A percentile compares a stretch with the other conserved stretches of the same genome.
phyloP scores from a whole-genome alignment of 1,139 yeast genomes.

The Zhuliangozyma parablackwelliae region DNA sequence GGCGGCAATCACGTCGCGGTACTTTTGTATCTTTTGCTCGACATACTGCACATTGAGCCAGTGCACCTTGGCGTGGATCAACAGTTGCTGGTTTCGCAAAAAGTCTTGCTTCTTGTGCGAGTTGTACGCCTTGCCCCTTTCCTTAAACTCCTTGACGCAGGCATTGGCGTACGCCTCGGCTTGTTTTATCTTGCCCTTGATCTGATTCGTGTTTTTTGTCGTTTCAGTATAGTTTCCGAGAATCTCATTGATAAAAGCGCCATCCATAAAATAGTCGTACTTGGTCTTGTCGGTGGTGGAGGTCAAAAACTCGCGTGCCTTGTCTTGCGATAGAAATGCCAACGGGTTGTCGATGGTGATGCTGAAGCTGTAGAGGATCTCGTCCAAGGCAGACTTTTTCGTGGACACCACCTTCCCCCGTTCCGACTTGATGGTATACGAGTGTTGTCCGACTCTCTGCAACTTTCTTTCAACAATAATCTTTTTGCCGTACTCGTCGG shows the following conservation, averaged over 20 bases:
- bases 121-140: conserved; percentile 30
- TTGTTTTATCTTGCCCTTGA: conserved; percentile 35
- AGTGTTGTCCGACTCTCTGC: conserved; percentile 43
- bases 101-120: conserved; percentile 40
- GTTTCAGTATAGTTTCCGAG: conserved; percentile 45
- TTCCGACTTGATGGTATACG: conserved; percentile 52
- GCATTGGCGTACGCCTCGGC: conserved; percentile 23
- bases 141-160: conserved; percentile 29
- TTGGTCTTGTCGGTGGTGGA: conserved; percentile 67
- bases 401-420: conserved; percentile 51
- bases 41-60: conserved; percentile 53
- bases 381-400: conserved; percentile 62
- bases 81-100: conserved; percentile 39
- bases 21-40: conserved; percentile 25
- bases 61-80: conserved; percentile 56
- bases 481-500: conserved; percentile 59
- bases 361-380: conserved; percentile 64
- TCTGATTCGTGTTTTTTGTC: conserved; percentile 32
- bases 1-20: conserved; percentile 13
- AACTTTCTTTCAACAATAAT: conserved; percentile 73
- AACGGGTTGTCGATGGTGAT: conserved; percentile 88
- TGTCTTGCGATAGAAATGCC: conserved; percentile 90
- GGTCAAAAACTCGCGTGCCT: conserved; percentile 85
- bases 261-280: conserved; percentile 73
- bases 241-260: conserved; percentile 66